These are phyloP conservation scores for Pseudogymnoascus sp. DNA, from an alignment of 2,329 filamentous ascomycete genomes.

Conservation along the genomic window DNA sequence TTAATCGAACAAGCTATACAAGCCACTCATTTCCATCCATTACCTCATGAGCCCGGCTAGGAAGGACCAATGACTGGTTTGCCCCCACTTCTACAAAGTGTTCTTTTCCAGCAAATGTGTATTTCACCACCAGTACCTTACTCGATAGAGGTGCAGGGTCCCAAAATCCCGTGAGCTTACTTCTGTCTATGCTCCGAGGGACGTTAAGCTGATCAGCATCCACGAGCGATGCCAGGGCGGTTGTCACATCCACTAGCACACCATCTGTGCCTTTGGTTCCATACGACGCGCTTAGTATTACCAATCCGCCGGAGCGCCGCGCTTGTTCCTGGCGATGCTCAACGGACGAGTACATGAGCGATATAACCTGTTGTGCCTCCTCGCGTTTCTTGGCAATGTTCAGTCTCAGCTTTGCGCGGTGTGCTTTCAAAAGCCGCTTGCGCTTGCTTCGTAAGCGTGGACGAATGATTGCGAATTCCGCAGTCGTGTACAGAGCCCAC, in stretches of 20 bases:
- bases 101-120: conserved; percentile 31
- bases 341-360: conserved; percentile 34
- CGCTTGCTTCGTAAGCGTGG: conserved; percentile 31
- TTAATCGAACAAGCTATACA: not conserved
- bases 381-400: conserved; percentile 29
- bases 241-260: conserved; percentile 32
- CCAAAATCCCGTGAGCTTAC: conserved; percentile 35
- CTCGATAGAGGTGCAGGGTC: conserved; percentile 35
- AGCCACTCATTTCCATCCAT: not conserved
- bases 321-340: conserved; percentile 31
- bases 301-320: conserved; percentile 28
- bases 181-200: conserved; percentile 30
- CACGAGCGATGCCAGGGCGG: conserved; percentile 37
- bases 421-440: conserved; percentile 28
- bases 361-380: conserved; percentile 33
- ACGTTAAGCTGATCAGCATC: conserved; percentile 34
- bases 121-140: conserved; percentile 34
- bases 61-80: conserved; percentile 31
- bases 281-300: conserved; percentile 34
- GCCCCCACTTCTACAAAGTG: conserved; percentile 33
- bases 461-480: conserved; percentile 35
- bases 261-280: conserved; percentile 22
- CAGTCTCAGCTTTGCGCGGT: conserved; percentile 31
- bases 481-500: conserved; percentile 32
- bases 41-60: conserved; percentile 30